A percentile compares a stretch with the other conserved stretches of the same genome.
Evolutionary conservation across 169 alveolate species (phyloP).

Genomic region (Plasmodium sp.): DNA sequence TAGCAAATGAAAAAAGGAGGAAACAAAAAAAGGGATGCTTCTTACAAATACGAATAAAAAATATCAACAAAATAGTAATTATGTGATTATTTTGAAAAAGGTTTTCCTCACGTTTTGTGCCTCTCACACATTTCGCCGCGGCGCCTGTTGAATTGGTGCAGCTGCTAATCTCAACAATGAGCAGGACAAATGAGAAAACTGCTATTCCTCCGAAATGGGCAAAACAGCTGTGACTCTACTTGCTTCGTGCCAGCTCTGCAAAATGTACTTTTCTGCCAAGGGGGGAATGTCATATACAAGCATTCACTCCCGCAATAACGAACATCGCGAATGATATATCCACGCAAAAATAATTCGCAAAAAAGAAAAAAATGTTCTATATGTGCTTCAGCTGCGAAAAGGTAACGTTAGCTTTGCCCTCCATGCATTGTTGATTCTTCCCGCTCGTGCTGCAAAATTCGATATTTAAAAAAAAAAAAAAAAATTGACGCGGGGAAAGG

Average conservation of each 20-base stretch:
- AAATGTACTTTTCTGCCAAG: background rate
- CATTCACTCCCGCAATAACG: background rate
- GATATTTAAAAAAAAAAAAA: background rate
- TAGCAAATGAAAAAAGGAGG: background rate
- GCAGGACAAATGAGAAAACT: background rate
- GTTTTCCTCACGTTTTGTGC: background rate
- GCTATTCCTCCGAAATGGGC: background rate
- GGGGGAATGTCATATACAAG: background rate
- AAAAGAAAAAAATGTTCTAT: background rate
- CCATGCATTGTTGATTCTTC: background rate
- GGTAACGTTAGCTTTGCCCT: background rate
- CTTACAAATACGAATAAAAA: background rate
- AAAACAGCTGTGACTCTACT: background rate
- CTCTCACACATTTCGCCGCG: background rate
- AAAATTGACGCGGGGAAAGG: background rate
- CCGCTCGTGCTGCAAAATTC: background rate
- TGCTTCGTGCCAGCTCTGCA: background rate
- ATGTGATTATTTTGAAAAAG: background rate
- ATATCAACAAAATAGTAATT: background rate
- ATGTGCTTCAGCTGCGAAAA: background rate
- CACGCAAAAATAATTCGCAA: background rate
- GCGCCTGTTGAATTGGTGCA: background rate
- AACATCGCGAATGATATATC: background rate
- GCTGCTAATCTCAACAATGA: background rate
- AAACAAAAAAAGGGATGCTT: background rate